These are phyloP conservation scores for Cetraspora pellucida DNA, from an alignment of 192 early-diverging fungal genomes.

Conservation along the genomic window DNA sequence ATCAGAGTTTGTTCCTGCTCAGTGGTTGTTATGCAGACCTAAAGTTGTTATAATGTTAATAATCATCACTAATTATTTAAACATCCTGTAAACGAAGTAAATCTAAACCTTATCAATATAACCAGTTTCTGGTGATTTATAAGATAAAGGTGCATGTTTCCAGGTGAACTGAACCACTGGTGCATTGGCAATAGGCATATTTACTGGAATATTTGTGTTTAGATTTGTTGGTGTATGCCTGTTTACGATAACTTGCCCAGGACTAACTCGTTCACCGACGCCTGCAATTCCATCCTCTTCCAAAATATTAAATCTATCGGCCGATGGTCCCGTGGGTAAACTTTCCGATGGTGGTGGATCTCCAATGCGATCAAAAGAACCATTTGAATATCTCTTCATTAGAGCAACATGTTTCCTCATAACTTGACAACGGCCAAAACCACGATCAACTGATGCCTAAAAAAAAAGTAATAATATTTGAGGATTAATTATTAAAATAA, in stretches of 20 bases:
- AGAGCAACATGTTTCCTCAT: constrained; percentile 87
- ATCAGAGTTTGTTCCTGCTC: constrained; percentile 90
- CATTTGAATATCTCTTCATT: constrained; percentile 88
- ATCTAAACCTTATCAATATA: constrained; percentile 87
- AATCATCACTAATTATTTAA: too few species aligned
- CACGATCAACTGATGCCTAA: constrained; percentile 84
- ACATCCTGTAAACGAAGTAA: too few species aligned
- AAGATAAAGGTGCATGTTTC: constrained; percentile 72
- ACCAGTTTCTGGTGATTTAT: constrained; percentile 88
- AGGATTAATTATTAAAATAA: not conserved
- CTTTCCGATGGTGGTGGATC: constrained; percentile 56
- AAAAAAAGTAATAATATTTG: not conserved
- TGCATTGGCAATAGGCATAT: constrained; percentile 31
- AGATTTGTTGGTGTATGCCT: constrained; percentile 87
- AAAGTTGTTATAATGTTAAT: not conserved
- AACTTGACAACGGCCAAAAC: constrained; percentile 93
- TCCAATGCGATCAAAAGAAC: constrained; percentile 68
- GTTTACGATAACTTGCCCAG: constrained; percentile 76
- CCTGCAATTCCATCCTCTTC: constrained; percentile 91
- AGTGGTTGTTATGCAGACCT: constrained; percentile 73
- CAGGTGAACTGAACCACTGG: constrained; percentile 18
- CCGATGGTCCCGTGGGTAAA: constrained; percentile 37
- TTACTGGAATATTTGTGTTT: constrained; percentile 55
- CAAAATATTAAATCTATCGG: constrained; percentile 65
- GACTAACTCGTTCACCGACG: constrained; percentile 77